A percentile compares a stretch with the other conserved stretches of the same genome.
Conservation (phyloP, 1,284 basidiomycete genomes). For the Ceratobasidium sp. region DNA sequence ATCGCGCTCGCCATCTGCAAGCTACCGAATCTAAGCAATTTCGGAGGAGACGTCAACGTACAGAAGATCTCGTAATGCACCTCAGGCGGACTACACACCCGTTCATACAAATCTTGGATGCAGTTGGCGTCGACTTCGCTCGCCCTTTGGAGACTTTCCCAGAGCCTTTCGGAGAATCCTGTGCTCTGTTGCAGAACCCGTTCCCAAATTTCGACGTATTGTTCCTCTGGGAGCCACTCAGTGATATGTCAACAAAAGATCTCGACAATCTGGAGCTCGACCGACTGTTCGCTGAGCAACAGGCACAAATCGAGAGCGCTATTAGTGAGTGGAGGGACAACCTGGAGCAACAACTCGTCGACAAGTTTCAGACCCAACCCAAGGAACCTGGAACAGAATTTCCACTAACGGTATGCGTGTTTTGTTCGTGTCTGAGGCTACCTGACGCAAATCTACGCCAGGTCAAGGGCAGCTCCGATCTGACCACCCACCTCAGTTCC, state of each 20-base stretch:
- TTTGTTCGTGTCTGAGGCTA: no score
- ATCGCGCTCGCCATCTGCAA: neutral
- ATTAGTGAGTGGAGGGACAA: no score
- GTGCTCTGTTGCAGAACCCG: neutral
- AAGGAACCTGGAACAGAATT: no score
- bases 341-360: no score
- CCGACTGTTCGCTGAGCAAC: neutral
- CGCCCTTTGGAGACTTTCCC: constrained; percentile 1
- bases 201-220: neutral
- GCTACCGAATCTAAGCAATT: neutral
- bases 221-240: neutral
- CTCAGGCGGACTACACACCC: constrained; percentile 5
- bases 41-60: neutral
- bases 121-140: neutral
- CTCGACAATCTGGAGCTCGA: neutral
- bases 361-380: no score
- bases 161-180: neutral
- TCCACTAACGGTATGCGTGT: no score
- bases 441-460: neutral
- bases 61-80: neutral
- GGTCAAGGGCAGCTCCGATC: neutral
- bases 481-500: neutral
- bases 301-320: neutral
- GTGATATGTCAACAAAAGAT: neutral
- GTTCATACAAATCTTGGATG: neutral